Conservation (phyloP, 1,139 yeast species). For the Geotrichum bryndzae region DNA sequence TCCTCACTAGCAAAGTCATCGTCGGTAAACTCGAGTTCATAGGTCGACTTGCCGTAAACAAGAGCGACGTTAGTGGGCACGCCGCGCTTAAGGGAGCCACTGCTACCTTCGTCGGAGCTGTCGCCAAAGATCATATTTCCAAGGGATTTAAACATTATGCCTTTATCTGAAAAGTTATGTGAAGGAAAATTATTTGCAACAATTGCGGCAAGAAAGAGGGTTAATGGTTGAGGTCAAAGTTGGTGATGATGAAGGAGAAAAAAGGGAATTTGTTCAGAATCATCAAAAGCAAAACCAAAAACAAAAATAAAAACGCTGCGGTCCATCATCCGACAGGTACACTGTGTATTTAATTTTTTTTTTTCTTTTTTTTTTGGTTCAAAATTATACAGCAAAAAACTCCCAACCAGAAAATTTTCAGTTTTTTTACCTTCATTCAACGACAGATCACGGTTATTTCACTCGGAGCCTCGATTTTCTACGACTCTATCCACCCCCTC, state of each 20-base stretch:
- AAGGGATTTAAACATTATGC: conserved; percentile 10
- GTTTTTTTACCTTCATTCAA: neutral
- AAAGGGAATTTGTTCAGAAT: neutral
- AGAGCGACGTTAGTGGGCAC: conserved; percentile 7
- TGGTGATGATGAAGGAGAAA: neutral
- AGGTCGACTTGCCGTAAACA: conserved; percentile 12
- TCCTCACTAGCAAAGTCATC: conserved; percentile 17
- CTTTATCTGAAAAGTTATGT: too few species aligned
- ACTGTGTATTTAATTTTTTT: neutral
- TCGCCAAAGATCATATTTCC: conserved; percentile 13
- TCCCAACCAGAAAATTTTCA: conserved; percentile 3
- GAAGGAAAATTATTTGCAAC: neutral
- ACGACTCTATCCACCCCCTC: too few species aligned
- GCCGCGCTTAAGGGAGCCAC: neutral
- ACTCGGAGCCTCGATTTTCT: too few species aligned
- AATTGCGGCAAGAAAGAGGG: neutral
- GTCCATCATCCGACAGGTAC: neutral
- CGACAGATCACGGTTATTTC: too few species aligned
- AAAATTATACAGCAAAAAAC: neutral
- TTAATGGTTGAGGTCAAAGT: neutral
- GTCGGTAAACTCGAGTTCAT: conserved; percentile 14
- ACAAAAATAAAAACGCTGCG: too few species aligned
- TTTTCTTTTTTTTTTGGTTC: neutral
- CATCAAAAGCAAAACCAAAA: neutral
- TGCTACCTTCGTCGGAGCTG: neutral